phyloP scores from a whole-genome alignment of 805 yeast species.

The Kregervanrija fluxuum region DNA sequence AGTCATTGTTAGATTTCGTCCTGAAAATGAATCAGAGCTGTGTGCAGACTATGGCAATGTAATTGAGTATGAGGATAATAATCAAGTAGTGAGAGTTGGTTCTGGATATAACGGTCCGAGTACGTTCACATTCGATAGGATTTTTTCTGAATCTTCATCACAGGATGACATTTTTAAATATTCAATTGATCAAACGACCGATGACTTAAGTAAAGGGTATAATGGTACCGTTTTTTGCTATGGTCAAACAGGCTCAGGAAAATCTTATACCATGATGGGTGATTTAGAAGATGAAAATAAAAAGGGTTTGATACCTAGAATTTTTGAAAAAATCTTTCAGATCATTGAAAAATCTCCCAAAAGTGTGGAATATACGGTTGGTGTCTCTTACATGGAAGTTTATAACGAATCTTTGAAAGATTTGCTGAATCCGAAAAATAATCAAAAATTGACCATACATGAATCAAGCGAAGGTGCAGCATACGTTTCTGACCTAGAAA shows the following conservation, averaged over 20 bases:
- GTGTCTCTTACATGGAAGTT: constrained; percentile 72
- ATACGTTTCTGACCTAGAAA: constrained; percentile 63
- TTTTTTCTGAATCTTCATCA: constrained; percentile 42
- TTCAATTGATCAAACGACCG: constrained; percentile 55
- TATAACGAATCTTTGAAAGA: constrained; percentile 74
- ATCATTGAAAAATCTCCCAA: constrained; percentile 39
- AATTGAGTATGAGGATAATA: constrained; percentile 10
- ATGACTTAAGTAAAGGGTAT: constrained; percentile 63
- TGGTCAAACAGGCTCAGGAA: constrained; percentile 87
- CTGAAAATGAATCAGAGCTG: constrained; percentile 30
- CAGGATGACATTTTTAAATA: constrained; percentile 56
- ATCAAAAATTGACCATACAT: constrained; percentile 42
- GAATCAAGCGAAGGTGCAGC: constrained; percentile 62
- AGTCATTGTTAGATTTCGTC: constrained; percentile 70
- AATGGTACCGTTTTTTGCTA: constrained; percentile 38
- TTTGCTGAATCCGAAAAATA: constrained; percentile 41
- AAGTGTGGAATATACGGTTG: constrained; percentile 58
- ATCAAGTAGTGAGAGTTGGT: constrained; percentile 8
- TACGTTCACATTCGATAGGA: constrained; percentile 56
- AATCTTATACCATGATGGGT: constrained; percentile 78
- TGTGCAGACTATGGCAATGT: constrained; percentile 6
- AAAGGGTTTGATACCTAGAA: constrained; percentile 68
- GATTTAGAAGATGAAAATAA: constrained; percentile 27
- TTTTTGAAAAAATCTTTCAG: constrained; percentile 57
- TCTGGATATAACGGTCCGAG: constrained; percentile 5